Percentiles rank a stretch among this genome's conserved stretches.
phyloP scores from a whole-genome alignment of 75 land plant species.

The Pseudotsuga menziesii region DNA sequence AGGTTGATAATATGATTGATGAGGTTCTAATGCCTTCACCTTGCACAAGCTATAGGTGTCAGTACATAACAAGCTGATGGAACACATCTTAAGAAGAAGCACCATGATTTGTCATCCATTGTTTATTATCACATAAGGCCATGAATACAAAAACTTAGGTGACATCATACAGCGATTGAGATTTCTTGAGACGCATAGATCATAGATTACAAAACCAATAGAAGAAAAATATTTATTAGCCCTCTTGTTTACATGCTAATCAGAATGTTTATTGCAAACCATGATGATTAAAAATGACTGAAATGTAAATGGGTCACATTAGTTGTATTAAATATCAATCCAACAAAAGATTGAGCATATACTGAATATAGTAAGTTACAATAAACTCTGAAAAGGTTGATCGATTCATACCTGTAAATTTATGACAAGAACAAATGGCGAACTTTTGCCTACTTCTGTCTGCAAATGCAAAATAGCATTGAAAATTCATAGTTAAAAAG shows the following conservation, averaged over 20 bases:
- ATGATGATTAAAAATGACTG: background rate
- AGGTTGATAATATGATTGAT: too few relatives aligned
- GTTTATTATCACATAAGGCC: too few relatives aligned
- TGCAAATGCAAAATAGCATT: conserved; percentile 27
- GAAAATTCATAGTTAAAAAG: background rate
- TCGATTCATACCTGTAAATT: conserved; percentile 74
- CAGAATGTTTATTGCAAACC: background rate
- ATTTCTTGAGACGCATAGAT: too few relatives aligned
- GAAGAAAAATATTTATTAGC: background rate
- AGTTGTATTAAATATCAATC: background rate
- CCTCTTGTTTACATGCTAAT: background rate
- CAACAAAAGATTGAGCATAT: conserved; percentile 3
- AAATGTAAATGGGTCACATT: background rate
- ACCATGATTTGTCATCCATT: too few relatives aligned
- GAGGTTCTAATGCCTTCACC: too few relatives aligned
- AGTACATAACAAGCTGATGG: too few relatives aligned
- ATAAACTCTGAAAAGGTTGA: background rate
- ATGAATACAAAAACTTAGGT: too few relatives aligned
- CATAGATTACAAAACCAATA: too few relatives aligned
- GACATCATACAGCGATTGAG: too few relatives aligned
- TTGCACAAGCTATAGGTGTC: too few relatives aligned
- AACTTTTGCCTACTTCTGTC: conserved; percentile 66
- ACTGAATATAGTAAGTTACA: background rate
- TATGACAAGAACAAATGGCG: conserved; percentile 80
- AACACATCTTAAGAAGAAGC: too few relatives aligned